phyloP scores from a whole-genome alignment of 371 early-diverging fungal genomes.

The Syncephalis plumigaleata region DNA sequence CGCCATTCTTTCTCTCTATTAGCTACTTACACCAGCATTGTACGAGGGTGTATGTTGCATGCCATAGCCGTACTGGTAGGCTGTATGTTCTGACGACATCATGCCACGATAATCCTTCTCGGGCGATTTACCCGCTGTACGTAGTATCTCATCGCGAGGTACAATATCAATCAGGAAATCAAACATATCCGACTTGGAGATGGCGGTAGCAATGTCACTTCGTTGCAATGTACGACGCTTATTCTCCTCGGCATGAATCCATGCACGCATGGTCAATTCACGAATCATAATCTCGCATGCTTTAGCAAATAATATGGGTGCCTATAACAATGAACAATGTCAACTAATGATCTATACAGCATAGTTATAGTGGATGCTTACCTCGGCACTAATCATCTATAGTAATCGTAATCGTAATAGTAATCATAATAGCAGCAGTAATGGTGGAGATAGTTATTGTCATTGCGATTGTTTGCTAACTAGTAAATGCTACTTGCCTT shows the following conservation, averaged over 20 bases:
- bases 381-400: slow-evolving; percentile 75
- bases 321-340: slow-evolving; percentile 3
- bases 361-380: too few species aligned
- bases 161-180: slow-evolving; percentile 99
- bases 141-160: slow-evolving; percentile 61
- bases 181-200: slow-evolving; percentile 89
- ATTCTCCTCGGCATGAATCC: slow-evolving; percentile 96
- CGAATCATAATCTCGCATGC: slow-evolving; percentile 82
- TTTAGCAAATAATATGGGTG: slow-evolving; percentile 23
- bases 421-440: neutral
- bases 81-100: too few species aligned
- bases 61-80: too few species aligned
- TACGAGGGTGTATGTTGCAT: too few species aligned
- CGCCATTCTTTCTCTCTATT: too few species aligned
- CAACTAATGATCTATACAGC: too few species aligned
- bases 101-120: too few species aligned
- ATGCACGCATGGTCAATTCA: slow-evolving; percentile 80
- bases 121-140: neutral
- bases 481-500: slow-evolving; percentile 29
- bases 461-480: neutral
- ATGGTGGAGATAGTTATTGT: neutral
- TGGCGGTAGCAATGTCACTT: slow-evolving; percentile 88
- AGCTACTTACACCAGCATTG: too few species aligned
- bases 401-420: too few species aligned
- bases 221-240: slow-evolving; percentile 96